Evolutionary conservation across 148 eudicot genomes (phyloP).

Genomic region (Vaccinium macrocarpon): DNA sequence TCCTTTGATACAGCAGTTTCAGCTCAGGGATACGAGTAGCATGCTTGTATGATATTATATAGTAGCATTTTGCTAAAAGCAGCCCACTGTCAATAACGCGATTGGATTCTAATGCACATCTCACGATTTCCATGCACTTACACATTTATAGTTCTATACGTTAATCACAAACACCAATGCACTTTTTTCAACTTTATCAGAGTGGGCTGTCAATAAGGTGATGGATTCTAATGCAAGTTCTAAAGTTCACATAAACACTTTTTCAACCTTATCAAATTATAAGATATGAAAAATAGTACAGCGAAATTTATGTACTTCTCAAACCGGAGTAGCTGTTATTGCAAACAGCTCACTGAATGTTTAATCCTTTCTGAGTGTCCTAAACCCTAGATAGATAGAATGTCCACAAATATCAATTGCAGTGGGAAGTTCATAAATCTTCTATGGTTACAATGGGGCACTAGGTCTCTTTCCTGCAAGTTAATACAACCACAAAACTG

Average conservation of each 20-base stretch:
- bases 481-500: neutral
- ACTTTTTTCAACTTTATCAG: neutral
- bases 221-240: too few species aligned
- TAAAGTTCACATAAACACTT: too few species aligned
- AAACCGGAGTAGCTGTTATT: neutral
- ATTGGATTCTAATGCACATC: neutral
- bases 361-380: neutral
- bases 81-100: neutral
- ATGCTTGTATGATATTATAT: neutral
- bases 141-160: neutral
- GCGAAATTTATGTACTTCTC: neutral
- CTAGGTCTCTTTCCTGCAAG: neutral
- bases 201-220: neutral
- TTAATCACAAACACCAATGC: neutral
- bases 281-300: neutral
- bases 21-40: slow-evolving; percentile 9
- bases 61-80: neutral
- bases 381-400: neutral
- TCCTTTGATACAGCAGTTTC: slow-evolving; percentile 28
- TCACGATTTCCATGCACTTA: neutral
- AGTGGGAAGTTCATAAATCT: neutral
- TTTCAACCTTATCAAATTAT: neutral
- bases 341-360: neutral
- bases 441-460: neutral
- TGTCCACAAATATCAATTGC: neutral